A percentile compares a stretch with the other conserved stretches of the same genome.
These are phyloP conservation scores for Colletotrichum agaves DNA, from an alignment of 2,329 filamentous ascomycete genomes.

Conservation along the genomic window DNA sequence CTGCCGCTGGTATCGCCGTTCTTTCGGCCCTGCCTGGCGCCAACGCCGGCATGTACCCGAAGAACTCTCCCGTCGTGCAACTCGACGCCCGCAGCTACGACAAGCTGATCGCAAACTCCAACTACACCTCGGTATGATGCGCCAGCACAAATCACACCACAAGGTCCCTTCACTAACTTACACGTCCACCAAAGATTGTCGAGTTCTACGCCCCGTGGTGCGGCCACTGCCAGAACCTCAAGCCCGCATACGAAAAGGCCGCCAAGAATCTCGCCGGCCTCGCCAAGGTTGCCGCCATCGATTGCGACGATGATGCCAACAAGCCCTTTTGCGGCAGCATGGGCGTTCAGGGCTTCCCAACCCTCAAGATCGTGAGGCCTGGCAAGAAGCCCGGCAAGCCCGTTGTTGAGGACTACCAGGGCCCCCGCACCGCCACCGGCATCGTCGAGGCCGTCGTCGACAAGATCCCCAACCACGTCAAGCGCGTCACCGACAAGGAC, in stretches of 20 bases:
- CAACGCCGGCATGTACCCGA: slow-evolving; percentile 82
- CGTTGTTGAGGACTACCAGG: slow-evolving; percentile 90
- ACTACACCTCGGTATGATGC: slow-evolving; percentile 81
- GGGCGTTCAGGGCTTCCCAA: slow-evolving; percentile 94
- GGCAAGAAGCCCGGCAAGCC: slow-evolving; percentile 81
- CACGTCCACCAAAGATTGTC: slow-evolving; percentile 58
- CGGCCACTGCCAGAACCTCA: slow-evolving; percentile 95
- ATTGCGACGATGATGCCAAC: slow-evolving; percentile 95
- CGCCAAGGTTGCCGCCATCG: slow-evolving; percentile 92
- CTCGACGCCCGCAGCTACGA: slow-evolving; percentile 84
- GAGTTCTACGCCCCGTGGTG: slow-evolving; percentile 99
- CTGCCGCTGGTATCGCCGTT: slow-evolving; percentile 68
- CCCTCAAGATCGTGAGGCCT: slow-evolving; percentile 91
- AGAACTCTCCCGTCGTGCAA: slow-evolving; percentile 88
- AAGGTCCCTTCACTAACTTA: neutral
- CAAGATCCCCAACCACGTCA: slow-evolving; percentile 93
- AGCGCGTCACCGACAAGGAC: slow-evolving; percentile 81
- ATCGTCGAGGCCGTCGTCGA: slow-evolving; percentile 88
- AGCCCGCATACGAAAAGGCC: slow-evolving; percentile 94
- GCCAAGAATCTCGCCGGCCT: slow-evolving; percentile 90
- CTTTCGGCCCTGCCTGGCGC: slow-evolving; percentile 73
- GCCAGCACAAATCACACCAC: neutral
- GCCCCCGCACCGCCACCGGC: slow-evolving; percentile 81
- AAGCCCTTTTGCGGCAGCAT: slow-evolving; percentile 86
- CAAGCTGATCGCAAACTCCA: slow-evolving; percentile 84